Base-by-base conservation (phyloP, 2,329 filamentous ascomycete genomes). In the Monosporascus ibericus region DNA sequence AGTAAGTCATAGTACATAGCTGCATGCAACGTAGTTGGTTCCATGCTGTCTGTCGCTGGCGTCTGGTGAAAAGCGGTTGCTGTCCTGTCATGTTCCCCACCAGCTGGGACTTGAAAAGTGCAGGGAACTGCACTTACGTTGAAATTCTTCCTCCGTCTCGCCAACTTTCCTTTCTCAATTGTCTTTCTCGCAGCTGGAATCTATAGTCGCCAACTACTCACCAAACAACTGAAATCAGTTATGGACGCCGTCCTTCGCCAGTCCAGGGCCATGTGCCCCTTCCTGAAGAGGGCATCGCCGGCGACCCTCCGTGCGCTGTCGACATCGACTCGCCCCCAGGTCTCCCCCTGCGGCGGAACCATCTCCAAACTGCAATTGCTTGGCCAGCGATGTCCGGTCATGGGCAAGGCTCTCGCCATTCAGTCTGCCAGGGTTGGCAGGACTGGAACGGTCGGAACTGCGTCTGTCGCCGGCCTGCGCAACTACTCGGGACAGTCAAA, bases 181-280 rank as follows among this genome's bases (percentile, higher is more conserved):
- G 39, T 5, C 39, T 24, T 20, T 20, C n/a, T 18, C 22, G 39
- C 39, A 42, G 22, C n/a, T 42, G 39, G 22, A 24, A 42, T 17
- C 30, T 34, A 14, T 34, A 34, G 30, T 18, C 42, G 24, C 11
- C 24, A 46, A 27, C 14, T 7, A 27, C 42, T n/a, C n/a, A 27
- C 22, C 20, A 25, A 17, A 11, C 17, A 30, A 7, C 7, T 46
- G 22, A 25, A 46, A 7, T 5, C 48, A 60, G 69, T 57, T 66
- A 99, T 99, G 94, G 94, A 99, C 80, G 82, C 89, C 65, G 85
- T 96, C 64, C 85, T 97, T 66, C 90, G 90, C 72, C 92, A 97
- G 75, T 96, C 92, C 70, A 91, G 92, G 80, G 85, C 88, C 69
- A 88, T 99, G 86, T 99, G 94, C 76, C 94, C 94, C 52, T 99